Percentiles rank a stretch among this genome's conserved stretches.
Conservation (phyloP, 2,329 filamentous ascomycete genomes). For the Apiospora rasikravindrae region DNA sequence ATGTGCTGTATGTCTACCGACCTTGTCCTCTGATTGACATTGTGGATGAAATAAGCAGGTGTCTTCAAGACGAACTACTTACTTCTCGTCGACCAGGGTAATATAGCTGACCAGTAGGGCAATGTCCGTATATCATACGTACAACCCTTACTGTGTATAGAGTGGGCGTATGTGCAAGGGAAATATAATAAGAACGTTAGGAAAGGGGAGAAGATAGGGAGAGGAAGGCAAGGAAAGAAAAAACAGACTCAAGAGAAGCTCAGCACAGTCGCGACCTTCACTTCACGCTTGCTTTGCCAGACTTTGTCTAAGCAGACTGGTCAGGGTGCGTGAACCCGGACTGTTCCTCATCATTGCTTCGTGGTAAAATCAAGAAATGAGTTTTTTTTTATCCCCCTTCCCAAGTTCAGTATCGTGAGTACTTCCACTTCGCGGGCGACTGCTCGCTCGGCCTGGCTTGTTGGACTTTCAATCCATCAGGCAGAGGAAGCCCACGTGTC, state of each 20-base stretch:
- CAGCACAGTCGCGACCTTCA: background rate
- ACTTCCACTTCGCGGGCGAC: background rate
- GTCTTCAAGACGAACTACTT: background rate
- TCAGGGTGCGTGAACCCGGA: background rate
- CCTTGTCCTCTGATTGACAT: too few species aligned
- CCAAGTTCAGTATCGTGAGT: background rate
- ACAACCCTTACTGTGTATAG: background rate
- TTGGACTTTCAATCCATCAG: background rate
- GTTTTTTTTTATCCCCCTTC: background rate
- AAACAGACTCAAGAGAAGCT: background rate
- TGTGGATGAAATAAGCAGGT: too few species aligned
- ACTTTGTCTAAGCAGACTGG: background rate
- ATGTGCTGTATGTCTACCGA: too few species aligned
- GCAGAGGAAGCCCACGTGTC: too few species aligned
- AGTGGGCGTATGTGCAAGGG: background rate
- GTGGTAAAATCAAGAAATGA: background rate
- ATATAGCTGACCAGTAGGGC: background rate
- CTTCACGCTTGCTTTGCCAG: background rate
- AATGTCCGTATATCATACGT: background rate
- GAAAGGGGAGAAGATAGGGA: too few species aligned
- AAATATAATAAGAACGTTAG: background rate
- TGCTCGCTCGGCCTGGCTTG: background rate
- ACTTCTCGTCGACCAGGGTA: background rate
- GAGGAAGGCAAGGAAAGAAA: background rate
- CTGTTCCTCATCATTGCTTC: background rate